These are phyloP conservation scores for Leishmania major DNA, from an alignment of 208 protist species.

Conservation along the genomic window DNA sequence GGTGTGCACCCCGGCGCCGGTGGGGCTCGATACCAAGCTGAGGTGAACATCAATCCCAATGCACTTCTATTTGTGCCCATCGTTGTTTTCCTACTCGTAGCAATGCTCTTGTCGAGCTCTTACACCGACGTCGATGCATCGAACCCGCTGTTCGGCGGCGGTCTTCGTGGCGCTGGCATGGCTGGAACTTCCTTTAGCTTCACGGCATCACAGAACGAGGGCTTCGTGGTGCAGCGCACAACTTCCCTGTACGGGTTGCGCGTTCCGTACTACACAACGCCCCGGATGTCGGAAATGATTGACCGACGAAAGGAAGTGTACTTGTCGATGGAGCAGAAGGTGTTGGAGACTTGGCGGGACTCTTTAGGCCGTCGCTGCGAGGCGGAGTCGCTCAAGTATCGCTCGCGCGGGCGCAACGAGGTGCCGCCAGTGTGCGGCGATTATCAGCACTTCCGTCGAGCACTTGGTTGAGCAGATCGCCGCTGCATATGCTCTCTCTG, in stretches of 20 bases:
- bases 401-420: constrained; percentile 61
- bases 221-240: constrained; percentile 48
- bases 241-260: constrained; percentile 62
- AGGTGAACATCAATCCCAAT: constrained; percentile 49
- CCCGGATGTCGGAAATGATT: constrained; percentile 57
- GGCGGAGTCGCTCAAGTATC: constrained; percentile 72
- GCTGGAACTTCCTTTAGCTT: constrained; percentile 55
- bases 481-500: not conserved
- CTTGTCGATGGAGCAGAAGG: constrained; percentile 55
- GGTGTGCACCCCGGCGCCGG: not conserved
- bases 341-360: constrained; percentile 63
- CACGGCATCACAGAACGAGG: constrained; percentile 52
- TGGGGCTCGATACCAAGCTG: constrained; percentile 35
- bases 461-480: constrained; percentile 30
- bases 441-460: constrained; percentile 45
- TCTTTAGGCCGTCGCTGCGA: constrained; percentile 80
- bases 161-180: not conserved
- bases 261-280: constrained; percentile 75
- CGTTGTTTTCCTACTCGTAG: constrained; percentile 73
- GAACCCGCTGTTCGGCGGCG: constrained; percentile 21
- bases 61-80: constrained; percentile 73
- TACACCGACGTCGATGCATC: constrained; percentile 53
- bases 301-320: constrained; percentile 43
- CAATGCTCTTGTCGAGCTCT: constrained; percentile 69
- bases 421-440: constrained; percentile 68